phyloP scores from a whole-genome alignment of 75 land plant species.

The Selaginella moellendorffii region DNA sequence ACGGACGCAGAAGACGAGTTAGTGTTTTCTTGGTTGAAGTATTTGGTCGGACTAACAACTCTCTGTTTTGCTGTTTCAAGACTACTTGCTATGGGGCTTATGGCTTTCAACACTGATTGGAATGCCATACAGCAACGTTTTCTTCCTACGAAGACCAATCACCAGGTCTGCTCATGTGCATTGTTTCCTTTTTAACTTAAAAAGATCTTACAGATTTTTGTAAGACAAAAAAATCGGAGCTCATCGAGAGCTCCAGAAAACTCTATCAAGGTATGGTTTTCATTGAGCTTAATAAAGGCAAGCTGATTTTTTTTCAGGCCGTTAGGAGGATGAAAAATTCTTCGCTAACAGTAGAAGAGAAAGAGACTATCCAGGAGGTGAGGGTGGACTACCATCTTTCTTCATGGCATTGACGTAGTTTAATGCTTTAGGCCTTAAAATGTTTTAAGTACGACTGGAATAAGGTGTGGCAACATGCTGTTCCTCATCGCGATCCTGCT shows the following conservation, averaged over 20 bases:
- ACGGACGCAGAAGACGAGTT: constrained; percentile 97
- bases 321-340: constrained; percentile 78
- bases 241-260: constrained; percentile 93
- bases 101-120: constrained; percentile 89
- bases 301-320: constrained; percentile 28
- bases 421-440: constrained; percentile 46
- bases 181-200: neutral
- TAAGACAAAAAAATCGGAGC: constrained; percentile 92
- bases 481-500: constrained; percentile 85
- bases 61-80: constrained; percentile 23
- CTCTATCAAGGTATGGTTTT: constrained; percentile 65
- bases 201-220: constrained; percentile 63
- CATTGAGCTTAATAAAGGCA: neutral
- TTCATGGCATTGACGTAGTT: neutral
- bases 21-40: constrained; percentile 16
- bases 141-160: constrained; percentile 84
- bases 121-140: constrained; percentile 71
- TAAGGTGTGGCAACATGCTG: constrained; percentile 60
- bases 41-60: neutral
- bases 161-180: constrained; percentile 45
- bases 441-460: constrained; percentile 63
- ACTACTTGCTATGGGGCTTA: constrained; percentile 81
- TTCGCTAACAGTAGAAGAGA: constrained; percentile 72
- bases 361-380: constrained; percentile 62
- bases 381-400: neutral